Evolutionary conservation across 352 stramenopile species (phyloP).

Genomic region (Phytophthora brassicae): DNA sequence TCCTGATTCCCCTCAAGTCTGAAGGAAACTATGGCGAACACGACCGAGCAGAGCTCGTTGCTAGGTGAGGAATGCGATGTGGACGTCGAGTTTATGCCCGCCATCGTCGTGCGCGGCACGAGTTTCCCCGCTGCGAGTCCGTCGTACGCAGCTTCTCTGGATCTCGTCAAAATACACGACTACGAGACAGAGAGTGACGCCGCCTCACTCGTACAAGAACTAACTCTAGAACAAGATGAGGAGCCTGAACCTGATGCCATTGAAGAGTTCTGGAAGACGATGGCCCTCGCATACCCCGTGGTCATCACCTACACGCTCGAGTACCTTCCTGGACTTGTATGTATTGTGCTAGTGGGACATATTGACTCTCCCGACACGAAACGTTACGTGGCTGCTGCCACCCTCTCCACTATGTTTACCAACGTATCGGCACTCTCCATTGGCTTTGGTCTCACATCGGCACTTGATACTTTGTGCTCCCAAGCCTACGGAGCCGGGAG

Average conservation of each 20-base stretch:
- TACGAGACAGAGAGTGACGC: conserved; percentile 36
- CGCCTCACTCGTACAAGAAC: conserved; percentile 19
- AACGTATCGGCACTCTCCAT: conserved; percentile 76
- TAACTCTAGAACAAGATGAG: conserved; percentile 31
- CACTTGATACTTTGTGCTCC: conserved; percentile 80
- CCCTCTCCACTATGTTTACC: conserved; percentile 71
- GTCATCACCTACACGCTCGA: conserved; percentile 57
- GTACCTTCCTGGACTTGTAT: conserved; percentile 56
- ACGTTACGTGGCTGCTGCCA: conserved; percentile 59
- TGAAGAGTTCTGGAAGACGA: conserved; percentile 48
- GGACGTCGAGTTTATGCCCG: conserved; percentile 21
- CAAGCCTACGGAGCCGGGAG: conserved; percentile 66
- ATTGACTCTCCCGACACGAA: conserved; percentile 61
- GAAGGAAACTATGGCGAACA: conserved; percentile 7
- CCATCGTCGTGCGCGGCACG: conserved; percentile 54
- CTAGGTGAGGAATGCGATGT: conserved; percentile 19
- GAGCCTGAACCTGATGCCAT: conserved; percentile 43
- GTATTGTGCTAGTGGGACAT: conserved; percentile 62
- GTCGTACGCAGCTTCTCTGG: conserved; percentile 40
- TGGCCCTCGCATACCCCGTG: conserved; percentile 50
- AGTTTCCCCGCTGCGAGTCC: conserved; percentile 57
- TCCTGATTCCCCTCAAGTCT: background rate
- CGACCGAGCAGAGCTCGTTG: conserved; percentile 22
- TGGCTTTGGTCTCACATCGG: conserved; percentile 71
- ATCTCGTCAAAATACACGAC: conserved; percentile 44